These are phyloP conservation scores for Tetrapisispora pingtungensis DNA, from an alignment of 805 yeast genomes.

Conservation along the genomic window DNA sequence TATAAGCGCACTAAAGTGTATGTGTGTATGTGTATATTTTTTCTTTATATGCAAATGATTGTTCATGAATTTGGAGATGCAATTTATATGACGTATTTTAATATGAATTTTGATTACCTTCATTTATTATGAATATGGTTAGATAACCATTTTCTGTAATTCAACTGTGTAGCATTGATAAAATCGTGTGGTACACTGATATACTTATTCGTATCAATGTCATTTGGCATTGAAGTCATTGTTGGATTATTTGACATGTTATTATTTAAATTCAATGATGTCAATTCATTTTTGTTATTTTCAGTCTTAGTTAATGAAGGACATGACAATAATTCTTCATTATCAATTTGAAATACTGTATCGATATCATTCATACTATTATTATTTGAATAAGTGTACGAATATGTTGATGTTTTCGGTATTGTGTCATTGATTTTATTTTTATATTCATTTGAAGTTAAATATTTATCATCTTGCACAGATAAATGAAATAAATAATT, in stretches of 20 bases:
- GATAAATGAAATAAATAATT: conserved; percentile 1
- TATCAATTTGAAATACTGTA: neutral
- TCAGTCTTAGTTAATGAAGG: neutral
- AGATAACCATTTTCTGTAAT: conserved; percentile 1
- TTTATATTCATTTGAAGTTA: neutral
- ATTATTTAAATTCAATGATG: neutral
- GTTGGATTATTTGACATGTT: neutral
- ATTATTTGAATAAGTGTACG: neutral
- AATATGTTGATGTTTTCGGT: neutral
- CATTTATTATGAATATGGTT: neutral
- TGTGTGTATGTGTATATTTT: no score
- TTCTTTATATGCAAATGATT: no score
- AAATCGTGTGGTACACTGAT: neutral
- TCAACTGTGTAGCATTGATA: conserved; percentile 1
- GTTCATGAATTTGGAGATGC: no score
- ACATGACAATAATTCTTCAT: neutral
- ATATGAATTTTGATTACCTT: neutral
- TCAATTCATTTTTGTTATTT: neutral
- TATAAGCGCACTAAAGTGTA: no score
- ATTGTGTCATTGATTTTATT: neutral
- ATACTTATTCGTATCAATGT: neutral
- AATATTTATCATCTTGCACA: neutral
- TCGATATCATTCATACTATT: neutral
- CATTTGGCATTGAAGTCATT: neutral
- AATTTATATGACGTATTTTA: no score